These are phyloP conservation scores for Backusella tarrabulga DNA, from an alignment of 192 early-diverging fungal genomes.

Conservation along the genomic window DNA sequence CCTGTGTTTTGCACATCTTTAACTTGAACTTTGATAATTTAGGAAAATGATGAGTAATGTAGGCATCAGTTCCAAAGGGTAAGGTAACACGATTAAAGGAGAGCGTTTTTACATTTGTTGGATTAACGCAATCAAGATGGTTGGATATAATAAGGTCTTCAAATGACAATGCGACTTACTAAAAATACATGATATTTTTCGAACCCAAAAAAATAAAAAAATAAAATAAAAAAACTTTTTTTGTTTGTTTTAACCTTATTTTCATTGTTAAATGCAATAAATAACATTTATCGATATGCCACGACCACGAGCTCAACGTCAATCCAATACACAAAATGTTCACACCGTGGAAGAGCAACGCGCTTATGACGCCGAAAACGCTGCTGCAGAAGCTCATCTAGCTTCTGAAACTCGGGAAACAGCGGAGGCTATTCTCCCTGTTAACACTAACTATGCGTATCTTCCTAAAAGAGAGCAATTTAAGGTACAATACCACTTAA, in stretches of 20 bases:
- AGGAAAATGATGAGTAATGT: neutral
- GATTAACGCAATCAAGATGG: neutral
- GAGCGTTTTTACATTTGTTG: neutral
- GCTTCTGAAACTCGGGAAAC: neutral
- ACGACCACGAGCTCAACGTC: no score
- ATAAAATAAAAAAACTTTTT: no score
- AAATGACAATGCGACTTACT: neutral
- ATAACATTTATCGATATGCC: no score
- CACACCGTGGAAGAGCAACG: no score
- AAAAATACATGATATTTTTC: no score
- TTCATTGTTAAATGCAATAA: no score
- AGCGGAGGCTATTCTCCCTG: neutral
- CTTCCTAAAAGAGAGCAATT: neutral
- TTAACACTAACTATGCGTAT: neutral
- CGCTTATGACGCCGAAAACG: neutral
- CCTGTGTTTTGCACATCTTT: neutral
- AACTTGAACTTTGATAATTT: neutral
- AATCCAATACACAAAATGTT: no score
- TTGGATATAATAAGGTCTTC: neutral
- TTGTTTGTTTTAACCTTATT: no score
- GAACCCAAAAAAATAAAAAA: no score
- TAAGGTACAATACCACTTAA: neutral
- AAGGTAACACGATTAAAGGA: neutral
- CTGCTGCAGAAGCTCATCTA: neutral
- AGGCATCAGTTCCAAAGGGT: neutral